Percentiles rank a stretch among this genome's conserved stretches.
Conservation (phyloP, 176 grass and related monocot genomes). For the Elymus sibiricus region DNA sequence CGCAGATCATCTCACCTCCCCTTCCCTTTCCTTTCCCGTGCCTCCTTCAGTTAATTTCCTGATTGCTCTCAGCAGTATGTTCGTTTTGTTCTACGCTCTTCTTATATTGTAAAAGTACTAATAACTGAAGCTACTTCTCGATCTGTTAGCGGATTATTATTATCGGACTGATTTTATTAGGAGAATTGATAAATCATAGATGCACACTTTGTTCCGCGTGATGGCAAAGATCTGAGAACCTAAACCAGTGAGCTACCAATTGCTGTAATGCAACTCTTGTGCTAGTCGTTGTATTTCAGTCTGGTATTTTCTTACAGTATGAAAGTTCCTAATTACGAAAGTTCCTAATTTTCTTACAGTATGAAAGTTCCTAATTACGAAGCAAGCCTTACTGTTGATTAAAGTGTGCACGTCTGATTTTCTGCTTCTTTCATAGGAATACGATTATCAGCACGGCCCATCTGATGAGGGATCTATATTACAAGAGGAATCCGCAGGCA, state of each 20-base stretch:
- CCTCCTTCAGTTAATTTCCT: neutral
- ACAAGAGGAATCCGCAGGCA: slow-evolving; percentile 64
- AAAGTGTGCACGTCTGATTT: neutral
- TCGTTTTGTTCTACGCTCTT: neutral
- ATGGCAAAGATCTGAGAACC: neutral
- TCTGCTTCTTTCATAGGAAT: slow-evolving; percentile 47
- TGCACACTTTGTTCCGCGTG: neutral
- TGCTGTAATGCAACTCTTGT: neutral
- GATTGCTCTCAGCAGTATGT: neutral
- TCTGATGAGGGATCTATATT: slow-evolving; percentile 79
- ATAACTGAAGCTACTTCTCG: neutral
- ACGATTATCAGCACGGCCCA: slow-evolving; percentile 42
- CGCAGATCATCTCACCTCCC: neutral
- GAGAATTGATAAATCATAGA: neutral
- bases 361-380: neutral
- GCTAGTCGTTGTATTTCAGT: neutral
- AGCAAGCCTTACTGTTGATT: neutral
- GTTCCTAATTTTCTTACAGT: neutral
- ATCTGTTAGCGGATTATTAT: neutral
- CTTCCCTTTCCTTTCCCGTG: neutral
- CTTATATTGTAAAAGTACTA: too few species aligned
- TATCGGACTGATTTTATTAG: neutral
- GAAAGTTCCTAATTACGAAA: neutral
- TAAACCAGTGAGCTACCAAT: neutral
- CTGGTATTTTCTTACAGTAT: neutral